These are phyloP conservation scores for Blastobotrys ciferrii DNA, from an alignment of 1,139 yeast species.

Conservation along the genomic window DNA sequence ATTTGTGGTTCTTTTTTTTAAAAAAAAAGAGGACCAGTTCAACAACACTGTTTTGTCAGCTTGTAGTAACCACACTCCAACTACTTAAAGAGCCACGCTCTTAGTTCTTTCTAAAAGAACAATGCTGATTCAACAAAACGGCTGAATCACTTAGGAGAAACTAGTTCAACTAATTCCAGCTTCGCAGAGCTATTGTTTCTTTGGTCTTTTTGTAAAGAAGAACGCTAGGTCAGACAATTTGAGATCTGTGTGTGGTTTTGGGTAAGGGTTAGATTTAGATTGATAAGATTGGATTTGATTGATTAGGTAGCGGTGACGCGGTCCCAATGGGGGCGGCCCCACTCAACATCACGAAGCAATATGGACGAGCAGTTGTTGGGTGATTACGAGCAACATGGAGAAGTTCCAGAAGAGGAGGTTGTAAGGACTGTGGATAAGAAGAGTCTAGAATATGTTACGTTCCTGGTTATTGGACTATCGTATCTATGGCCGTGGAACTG, in stretches of 20 bases:
- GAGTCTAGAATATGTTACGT: constrained; percentile 52
- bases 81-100: no score
- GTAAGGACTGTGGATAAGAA: background rate
- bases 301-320: background rate
- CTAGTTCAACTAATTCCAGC: no score
- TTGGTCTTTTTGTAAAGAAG: no score
- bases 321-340: background rate
- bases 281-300: background rate
- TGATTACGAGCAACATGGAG: background rate
- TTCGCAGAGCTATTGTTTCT: no score
- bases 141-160: no score
- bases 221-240: no score
- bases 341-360: background rate
- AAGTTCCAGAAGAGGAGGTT: background rate
- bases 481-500: constrained; percentile 96
- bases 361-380: constrained; percentile 1
- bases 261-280: background rate
- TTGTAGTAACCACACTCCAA: no score
- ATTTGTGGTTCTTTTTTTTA: no score
- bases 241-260: background rate
- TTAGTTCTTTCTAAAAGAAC: no score
- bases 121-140: no score
- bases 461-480: constrained; percentile 58
- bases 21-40: no score
- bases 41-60: no score